Conservation (phyloP, 139 green algal species). For the Edaphochlamys debaryana region DNA sequence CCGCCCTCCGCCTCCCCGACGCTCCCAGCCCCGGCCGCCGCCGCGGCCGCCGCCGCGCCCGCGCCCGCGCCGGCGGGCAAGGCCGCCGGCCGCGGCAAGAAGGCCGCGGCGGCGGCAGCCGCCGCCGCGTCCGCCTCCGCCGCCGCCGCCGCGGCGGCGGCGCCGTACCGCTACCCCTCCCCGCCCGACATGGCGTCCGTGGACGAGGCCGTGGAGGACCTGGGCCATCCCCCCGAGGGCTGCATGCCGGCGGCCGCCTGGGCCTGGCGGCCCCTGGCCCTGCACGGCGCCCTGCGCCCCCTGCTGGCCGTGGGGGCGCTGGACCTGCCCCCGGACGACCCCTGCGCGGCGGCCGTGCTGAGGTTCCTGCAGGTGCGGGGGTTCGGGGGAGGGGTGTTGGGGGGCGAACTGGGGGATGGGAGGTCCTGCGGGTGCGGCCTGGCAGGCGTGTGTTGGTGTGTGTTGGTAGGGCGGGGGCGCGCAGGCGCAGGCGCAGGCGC, state of each 20-base stretch:
- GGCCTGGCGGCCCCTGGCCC: not conserved
- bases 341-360: not conserved
- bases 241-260: not conserved
- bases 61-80: no score
- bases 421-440: no score
- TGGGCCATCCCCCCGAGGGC: not conserved
- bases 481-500: no score
- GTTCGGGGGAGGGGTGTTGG: not conserved
- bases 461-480: no score
- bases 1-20: no score
- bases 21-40: no score
- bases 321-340: not conserved
- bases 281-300: slow-evolving; percentile 4
- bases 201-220: slow-evolving; percentile 33
- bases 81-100: no score
- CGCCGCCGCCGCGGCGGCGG: not conserved
- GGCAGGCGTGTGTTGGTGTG: no score
- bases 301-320: slow-evolving; percentile 21
- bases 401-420: not conserved
- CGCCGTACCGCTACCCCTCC: not conserved
- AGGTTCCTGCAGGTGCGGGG: slow-evolving; percentile 35
- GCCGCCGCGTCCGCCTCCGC: not conserved
- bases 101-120: not conserved
- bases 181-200: not conserved
- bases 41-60: no score